Percentiles rank a stretch among this genome's conserved stretches.
Conservation (phyloP, 306 rosid genomes). For the Quercus berberidifolia region DNA sequence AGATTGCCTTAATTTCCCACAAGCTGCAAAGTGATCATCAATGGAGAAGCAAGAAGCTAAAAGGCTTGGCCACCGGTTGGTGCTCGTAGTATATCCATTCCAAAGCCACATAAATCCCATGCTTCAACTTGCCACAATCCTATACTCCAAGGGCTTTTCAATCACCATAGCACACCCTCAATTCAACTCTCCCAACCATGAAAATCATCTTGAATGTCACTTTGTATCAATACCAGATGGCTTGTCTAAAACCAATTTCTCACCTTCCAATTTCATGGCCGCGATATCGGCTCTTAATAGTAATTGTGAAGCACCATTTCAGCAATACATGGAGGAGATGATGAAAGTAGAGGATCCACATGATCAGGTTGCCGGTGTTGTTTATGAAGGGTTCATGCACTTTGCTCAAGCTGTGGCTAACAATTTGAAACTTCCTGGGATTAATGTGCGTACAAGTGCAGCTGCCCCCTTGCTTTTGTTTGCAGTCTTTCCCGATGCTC, state of each 20-base stretch:
- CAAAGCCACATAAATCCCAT: conserved; percentile 32
- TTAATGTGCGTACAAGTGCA: neutral
- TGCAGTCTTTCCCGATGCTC: neutral
- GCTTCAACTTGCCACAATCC: conserved; percentile 25
- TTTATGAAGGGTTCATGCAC: neutral
- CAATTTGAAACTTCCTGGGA: neutral
- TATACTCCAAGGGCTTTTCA: conserved; percentile 27
- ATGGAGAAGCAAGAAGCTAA: neutral
- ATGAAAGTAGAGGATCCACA: neutral
- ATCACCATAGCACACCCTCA: conserved; percentile 24
- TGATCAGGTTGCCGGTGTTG: neutral
- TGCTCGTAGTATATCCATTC: conserved; percentile 13
- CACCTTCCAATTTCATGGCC: neutral
- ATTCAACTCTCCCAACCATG: conserved; percentile 21
- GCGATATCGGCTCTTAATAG: neutral
- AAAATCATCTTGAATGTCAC: conserved; percentile 7
- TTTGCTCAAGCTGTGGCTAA: neutral
- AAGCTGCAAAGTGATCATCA: neutral
- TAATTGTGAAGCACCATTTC: neutral
- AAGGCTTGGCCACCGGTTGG: neutral
- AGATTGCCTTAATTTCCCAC: no score
- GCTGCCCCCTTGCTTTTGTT: neutral
- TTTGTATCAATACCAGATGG: conserved; percentile 11
- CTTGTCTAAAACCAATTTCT: neutral
- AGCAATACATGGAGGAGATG: neutral